These are phyloP conservation scores for Kazachstania viticola DNA, from an alignment of 805 yeast genomes.

Conservation along the genomic window DNA sequence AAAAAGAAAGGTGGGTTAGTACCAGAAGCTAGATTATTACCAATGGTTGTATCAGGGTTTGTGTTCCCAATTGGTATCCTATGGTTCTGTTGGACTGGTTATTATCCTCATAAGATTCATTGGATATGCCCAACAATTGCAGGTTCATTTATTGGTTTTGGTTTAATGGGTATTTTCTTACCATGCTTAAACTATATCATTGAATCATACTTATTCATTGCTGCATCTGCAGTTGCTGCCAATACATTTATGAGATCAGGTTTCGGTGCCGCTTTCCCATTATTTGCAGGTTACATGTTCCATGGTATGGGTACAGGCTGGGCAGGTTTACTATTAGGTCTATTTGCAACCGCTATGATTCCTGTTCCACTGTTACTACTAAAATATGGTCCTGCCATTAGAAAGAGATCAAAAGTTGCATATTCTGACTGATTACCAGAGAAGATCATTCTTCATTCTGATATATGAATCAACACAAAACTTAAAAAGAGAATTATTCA, in stretches of 20 bases:
- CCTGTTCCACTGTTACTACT: constrained; percentile 63
- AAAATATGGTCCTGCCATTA: constrained; percentile 44
- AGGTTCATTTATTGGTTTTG: constrained; percentile 55
- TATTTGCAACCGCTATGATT: constrained; percentile 42
- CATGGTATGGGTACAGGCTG: constrained; percentile 56
- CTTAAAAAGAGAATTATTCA: too few species aligned
- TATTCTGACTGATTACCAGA: constrained; percentile 13
- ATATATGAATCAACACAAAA: too few species aligned
- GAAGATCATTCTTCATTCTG: too few species aligned
- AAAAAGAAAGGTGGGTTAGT: constrained; percentile 44
- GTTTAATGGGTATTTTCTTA: constrained; percentile 55
- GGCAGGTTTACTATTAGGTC: constrained; percentile 67
- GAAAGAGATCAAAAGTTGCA: constrained; percentile 50
- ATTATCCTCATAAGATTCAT: constrained; percentile 54
- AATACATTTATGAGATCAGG: constrained; percentile 59
- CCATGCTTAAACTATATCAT: constrained; percentile 62
- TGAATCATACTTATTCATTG: constrained; percentile 56
- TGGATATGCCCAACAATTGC: constrained; percentile 75
- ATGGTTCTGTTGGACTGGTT: constrained; percentile 86
- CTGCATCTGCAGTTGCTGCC: constrained; percentile 72
- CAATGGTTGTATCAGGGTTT: constrained; percentile 63
- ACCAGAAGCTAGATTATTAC: constrained; percentile 72
- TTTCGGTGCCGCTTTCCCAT: constrained; percentile 61
- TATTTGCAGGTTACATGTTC: constrained; percentile 66
- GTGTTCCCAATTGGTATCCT: constrained; percentile 68